Base-by-base conservation (phyloP, 306 rosid genomes). In the Pyrus pyrifolia region DNA sequence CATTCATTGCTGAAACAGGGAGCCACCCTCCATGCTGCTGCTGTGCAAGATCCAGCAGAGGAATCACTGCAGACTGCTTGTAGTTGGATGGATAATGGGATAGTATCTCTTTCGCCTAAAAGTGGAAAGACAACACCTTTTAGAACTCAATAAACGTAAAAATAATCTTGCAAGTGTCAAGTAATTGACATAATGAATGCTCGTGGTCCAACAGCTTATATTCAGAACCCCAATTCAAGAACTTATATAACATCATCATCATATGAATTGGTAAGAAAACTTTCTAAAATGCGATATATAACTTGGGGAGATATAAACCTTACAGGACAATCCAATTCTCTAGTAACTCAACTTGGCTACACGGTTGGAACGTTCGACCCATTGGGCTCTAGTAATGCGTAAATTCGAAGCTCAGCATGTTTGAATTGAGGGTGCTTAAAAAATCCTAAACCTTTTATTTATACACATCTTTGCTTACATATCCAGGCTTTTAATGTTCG, bases 21-120 rank as follows among this genome's bases (percentile, higher is more conserved):
- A 96, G 93, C 99, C 99, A 96, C 21, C 98, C 99, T 53, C 97
- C 98, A 81, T 96, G 96, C 85, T 96, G 99, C 85, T 96, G 99
- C 78, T 96, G 99, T 59, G 99, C 98, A 84, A 96, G 99, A 91
- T 96, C 99, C 70, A 96, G 85, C 76, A 96, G 80, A 76, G 98
- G 97, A 82, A 96, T 96, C 79, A 88, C 97, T 7, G 97, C 99
- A 78, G 99, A 96, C 86, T 96, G 98, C 90, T 96, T 96, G 80
- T 95, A 95, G 88, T 95, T 95, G 79, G 98, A 86, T 55, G 99
- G 99, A 87, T 95, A 95, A 87, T 96, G 97, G 69, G 99, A 92
- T 46, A 96, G 3, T 67, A 92, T 92, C 86, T 96, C 99, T 86
- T 86, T 86, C 70, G 72, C 93, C 99, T 95, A 78, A 27, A 75